Evolutionary conservation across 1,139 yeast species (phyloP).

Genomic region (Spencermartinsiella ligniputridi): DNA sequence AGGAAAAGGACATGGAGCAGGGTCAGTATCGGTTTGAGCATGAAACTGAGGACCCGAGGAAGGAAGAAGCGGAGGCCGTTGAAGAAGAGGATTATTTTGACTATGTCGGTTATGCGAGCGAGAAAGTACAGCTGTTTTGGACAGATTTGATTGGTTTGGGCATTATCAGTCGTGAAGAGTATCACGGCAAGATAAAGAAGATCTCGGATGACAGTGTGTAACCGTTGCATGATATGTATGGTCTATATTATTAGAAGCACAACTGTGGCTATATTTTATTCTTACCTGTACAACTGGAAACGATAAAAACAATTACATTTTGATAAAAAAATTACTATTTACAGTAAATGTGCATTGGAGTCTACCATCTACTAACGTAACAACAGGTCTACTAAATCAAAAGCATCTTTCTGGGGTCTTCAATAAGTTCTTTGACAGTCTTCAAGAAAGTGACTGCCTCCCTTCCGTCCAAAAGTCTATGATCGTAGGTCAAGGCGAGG

Average conservation of each 20-base stretch:
- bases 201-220: constrained; percentile 12
- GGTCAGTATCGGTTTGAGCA: constrained; percentile 32
- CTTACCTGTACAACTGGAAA: no score
- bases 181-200: constrained; percentile 24
- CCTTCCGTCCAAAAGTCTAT: constrained; percentile 97
- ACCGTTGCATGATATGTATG: no score
- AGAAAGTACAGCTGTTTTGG: constrained; percentile 67
- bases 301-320: no score
- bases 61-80: constrained; percentile 26
- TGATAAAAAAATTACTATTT: no score
- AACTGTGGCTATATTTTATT: no score
- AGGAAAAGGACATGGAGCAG: constrained; percentile 21
- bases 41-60: not conserved
- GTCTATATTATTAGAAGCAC: no score
- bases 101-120: constrained; percentile 67
- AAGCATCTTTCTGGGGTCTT: constrained; percentile 99
- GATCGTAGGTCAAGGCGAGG: constrained; percentile 97
- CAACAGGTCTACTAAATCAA: constrained; percentile 43
- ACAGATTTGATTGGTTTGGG: constrained; percentile 71
- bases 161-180: constrained; percentile 34
- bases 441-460: constrained; percentile 97
- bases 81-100: constrained; percentile 70
- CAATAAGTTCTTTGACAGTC: constrained; percentile 93
- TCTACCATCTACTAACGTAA: no score
- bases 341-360: no score